These are phyloP conservation scores for Celoporthe dispersa DNA, from an alignment of 2,329 filamentous ascomycete genomes.

Conservation along the genomic window DNA sequence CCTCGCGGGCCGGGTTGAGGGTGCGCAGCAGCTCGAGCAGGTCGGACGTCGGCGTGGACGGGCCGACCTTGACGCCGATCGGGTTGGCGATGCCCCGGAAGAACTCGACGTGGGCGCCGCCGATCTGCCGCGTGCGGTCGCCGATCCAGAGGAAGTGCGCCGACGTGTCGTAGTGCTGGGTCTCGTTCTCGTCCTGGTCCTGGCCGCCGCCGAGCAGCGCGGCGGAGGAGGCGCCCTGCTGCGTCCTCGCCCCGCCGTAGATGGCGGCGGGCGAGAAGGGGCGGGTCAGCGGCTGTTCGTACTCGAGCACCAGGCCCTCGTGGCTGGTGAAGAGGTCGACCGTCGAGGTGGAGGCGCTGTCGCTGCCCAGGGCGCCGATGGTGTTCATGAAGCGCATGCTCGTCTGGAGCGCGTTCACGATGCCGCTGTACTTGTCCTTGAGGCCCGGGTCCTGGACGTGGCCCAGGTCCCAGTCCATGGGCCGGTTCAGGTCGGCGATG, in stretches of 20 bases:
- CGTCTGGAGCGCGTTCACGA: constrained; percentile 85
- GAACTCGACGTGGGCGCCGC: constrained; percentile 95
- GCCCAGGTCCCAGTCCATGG: constrained; percentile 91
- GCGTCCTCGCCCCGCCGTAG: constrained; percentile 28
- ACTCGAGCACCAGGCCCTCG: constrained; percentile 91
- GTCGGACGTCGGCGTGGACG: constrained; percentile 77
- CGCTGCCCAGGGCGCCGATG: constrained; percentile 77
- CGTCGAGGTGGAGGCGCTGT: constrained; percentile 78
- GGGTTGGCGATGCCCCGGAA: constrained; percentile 96
- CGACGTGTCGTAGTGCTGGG: constrained; percentile 89
- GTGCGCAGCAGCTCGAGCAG: constrained; percentile 79
- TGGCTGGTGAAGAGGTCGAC: constrained; percentile 96
- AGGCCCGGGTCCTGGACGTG: constrained; percentile 85
- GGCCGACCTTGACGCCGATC: constrained; percentile 94
- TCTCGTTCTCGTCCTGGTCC: constrained; percentile 40
- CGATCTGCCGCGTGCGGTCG: constrained; percentile 90
- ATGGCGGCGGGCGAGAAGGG: constrained; percentile 57
- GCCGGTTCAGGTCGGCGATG: constrained; percentile 90
- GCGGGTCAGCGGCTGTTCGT: constrained; percentile 87
- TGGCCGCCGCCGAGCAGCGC: constrained; percentile 32
- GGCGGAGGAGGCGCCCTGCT: constrained; percentile 34
- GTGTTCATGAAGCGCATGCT: constrained; percentile 93
- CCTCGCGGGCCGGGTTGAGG: constrained; percentile 80
- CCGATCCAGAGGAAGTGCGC: constrained; percentile 99
- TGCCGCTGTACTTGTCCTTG: constrained; percentile 82